Evolutionary conservation across 1,139 yeast genomes (phyloP).

Genomic region (Nakaseomyces bracarensis): DNA sequence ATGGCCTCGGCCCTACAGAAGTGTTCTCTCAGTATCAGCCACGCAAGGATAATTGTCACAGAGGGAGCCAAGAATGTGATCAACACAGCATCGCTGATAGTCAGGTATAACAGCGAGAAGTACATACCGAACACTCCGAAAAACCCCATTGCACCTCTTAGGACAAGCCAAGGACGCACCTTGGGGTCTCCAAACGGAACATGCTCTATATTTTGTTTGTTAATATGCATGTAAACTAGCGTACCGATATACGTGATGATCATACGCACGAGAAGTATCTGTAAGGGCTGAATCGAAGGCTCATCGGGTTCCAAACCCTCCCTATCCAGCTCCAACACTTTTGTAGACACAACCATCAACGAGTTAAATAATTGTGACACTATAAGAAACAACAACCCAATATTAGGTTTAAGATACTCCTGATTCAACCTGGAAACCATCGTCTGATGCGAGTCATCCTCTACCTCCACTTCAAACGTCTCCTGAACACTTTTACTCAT

Average conservation of each 20-base stretch:
- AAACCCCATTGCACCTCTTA: slow-evolving; percentile 72
- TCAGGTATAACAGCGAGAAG: slow-evolving; percentile 63
- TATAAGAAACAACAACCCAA: slow-evolving; percentile 40
- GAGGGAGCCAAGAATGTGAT: slow-evolving; percentile 74
- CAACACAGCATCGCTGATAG: slow-evolving; percentile 72
- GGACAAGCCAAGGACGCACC: slow-evolving; percentile 44
- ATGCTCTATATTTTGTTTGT: slow-evolving; percentile 41
- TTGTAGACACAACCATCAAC: slow-evolving; percentile 61
- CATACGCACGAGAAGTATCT: slow-evolving; percentile 73
- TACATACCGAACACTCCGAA: slow-evolving; percentile 72
- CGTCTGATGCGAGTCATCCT: neutral
- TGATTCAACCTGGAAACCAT: slow-evolving; percentile 11
- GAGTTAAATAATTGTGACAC: slow-evolving; percentile 60
- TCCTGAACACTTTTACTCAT: neutral
- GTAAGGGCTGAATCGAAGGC: slow-evolving; percentile 54
- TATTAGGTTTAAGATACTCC: slow-evolving; percentile 16
- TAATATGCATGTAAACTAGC: slow-evolving; percentile 43
- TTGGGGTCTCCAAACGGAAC: slow-evolving; percentile 67
- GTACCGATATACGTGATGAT: slow-evolving; percentile 55
- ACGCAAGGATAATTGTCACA: slow-evolving; percentile 68
- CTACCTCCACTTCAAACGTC: slow-evolving; percentile 2
- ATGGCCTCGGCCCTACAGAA: slow-evolving; percentile 58
- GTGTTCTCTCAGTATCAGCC: slow-evolving; percentile 56
- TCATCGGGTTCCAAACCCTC: slow-evolving; percentile 13
- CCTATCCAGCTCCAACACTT: slow-evolving; percentile 53